Evolutionary conservation across 2,329 filamentous ascomycete species (phyloP).

Genomic region (Xylaria sp.): DNA sequence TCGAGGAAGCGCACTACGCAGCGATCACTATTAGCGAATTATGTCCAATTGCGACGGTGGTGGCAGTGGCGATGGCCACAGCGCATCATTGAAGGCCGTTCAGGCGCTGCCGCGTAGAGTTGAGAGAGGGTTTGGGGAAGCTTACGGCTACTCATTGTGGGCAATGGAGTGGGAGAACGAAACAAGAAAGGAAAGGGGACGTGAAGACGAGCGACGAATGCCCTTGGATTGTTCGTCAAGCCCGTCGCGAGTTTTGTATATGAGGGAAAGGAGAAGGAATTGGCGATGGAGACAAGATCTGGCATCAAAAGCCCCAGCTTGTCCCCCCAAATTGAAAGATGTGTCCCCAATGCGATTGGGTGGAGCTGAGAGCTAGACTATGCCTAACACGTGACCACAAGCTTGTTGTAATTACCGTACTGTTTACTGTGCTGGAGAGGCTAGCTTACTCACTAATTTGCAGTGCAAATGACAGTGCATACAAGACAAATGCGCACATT

Average conservation of each 20-base stretch:
- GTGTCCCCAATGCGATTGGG: slow-evolving; percentile 47
- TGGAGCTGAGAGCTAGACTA: slow-evolving; percentile 39
- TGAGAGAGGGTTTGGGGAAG: slow-evolving; percentile 31
- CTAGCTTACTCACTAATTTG: not conserved
- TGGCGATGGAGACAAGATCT: slow-evolving; percentile 43
- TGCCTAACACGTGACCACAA: slow-evolving; percentile 33
- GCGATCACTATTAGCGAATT: slow-evolving; percentile 37
- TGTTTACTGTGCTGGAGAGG: not conserved
- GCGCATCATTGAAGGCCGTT: slow-evolving; percentile 39
- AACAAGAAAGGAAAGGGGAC: slow-evolving; percentile 37
- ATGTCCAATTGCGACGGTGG: slow-evolving; percentile 38
- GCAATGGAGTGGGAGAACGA: slow-evolving; percentile 40
- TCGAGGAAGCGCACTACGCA: slow-evolving; percentile 94
- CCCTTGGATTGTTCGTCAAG: slow-evolving; percentile 45
- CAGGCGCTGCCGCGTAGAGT: slow-evolving; percentile 14
- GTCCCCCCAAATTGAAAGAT: slow-evolving; percentile 47
- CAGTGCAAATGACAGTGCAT: not conserved
- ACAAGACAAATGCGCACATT: not conserved
- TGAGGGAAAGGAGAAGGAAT: slow-evolving; percentile 45
- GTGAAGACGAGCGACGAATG: slow-evolving; percentile 43
- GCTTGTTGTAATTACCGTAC: not conserved
- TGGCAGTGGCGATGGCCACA: slow-evolving; percentile 11
- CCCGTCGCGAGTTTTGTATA: slow-evolving; percentile 47
- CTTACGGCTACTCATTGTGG: slow-evolving; percentile 54
- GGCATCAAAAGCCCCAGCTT: slow-evolving; percentile 46